Conservation (phyloP, 2,329 filamentous ascomycete genomes). For the Hypoxylon sp. region DNA sequence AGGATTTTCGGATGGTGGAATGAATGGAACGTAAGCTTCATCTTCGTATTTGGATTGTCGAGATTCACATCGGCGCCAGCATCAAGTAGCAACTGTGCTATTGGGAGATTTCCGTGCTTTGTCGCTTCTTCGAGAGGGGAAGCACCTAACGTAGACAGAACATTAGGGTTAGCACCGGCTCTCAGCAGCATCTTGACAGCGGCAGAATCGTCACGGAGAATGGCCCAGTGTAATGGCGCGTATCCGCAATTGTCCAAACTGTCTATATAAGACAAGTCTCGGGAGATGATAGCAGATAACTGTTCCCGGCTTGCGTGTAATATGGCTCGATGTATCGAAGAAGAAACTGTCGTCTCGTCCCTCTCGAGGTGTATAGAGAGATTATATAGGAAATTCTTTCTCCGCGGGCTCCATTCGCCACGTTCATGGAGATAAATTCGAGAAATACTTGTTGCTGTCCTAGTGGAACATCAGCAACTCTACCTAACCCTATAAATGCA, state of each 20-base stretch:
- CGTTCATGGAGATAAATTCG: not conserved
- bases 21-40: not conserved
- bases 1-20: not conserved
- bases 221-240: not conserved
- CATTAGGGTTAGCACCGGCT: not conserved
- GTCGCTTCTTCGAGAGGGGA: not conserved
- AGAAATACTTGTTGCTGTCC: not conserved
- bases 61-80: not conserved
- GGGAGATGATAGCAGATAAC: not conserved
- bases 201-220: not conserved
- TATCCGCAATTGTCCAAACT: not conserved
- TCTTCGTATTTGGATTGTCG: accelerated
- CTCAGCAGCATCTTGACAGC: not conserved
- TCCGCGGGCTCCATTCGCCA: no score
- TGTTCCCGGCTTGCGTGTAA: not conserved
- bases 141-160: not conserved
- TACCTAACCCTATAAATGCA: not conserved
- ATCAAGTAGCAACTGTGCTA: not conserved
- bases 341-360: not conserved
- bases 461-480: not conserved
- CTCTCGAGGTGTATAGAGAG: not conserved
- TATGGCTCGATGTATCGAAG: not conserved
- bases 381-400: not conserved
- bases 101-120: not conserved
- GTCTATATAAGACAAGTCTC: not conserved